phyloP scores from a whole-genome alignment of 1,284 basidiomycete species.

The Sanghuangporus weigelae region DNA sequence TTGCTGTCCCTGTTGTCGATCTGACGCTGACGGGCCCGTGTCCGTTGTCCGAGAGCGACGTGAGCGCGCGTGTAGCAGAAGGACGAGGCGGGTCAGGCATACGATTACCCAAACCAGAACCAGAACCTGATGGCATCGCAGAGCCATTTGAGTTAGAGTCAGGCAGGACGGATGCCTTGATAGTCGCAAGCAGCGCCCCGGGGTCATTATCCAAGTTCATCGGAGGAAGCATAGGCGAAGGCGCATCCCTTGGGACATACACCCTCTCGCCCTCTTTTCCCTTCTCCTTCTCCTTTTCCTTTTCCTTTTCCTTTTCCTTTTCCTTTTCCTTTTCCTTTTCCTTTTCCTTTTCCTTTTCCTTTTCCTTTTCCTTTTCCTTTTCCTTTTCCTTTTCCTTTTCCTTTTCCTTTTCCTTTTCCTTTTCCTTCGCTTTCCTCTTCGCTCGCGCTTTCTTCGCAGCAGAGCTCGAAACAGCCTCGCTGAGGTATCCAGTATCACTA shows the following conservation, averaged over 20 bases:
- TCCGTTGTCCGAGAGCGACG: neutral
- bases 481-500: slow-evolving; percentile 9
- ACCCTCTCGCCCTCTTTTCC: neutral
- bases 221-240: neutral
- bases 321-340: neutral
- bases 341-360: neutral
- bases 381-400: slow-evolving; percentile 4
- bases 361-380: neutral
- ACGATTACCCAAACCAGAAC: neutral
- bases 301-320: neutral
- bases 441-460: neutral
- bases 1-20: neutral
- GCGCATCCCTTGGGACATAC: neutral
- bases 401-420: slow-evolving; percentile 1
- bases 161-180: slow-evolving; percentile 10
- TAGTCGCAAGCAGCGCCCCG: slow-evolving; percentile 11
- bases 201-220: neutral
- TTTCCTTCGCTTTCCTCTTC: neutral
- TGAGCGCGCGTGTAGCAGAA: neutral
- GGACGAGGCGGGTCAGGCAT: neutral
- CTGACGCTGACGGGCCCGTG: neutral
- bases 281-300: slow-evolving; percentile 2
- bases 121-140: neutral
- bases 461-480: neutral
- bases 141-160: neutral